These are phyloP conservation scores for Cryptococcus neoformans DNA, from an alignment of 1,284 basidiomycete genomes.

Conservation along the genomic window DNA sequence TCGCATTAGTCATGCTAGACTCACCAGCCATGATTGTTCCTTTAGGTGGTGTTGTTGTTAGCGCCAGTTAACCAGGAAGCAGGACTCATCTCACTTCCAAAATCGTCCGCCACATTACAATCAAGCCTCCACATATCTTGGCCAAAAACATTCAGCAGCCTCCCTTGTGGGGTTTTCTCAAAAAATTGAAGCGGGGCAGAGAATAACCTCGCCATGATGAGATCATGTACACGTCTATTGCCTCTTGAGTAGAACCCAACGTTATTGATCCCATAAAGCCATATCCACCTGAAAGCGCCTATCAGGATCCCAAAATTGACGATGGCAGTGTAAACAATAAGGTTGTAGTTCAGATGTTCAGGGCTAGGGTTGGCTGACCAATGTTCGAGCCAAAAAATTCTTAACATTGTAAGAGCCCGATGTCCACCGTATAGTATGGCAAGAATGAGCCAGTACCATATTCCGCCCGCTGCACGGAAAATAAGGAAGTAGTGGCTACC, in stretches of 20 bases:
- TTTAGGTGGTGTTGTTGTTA: not conserved
- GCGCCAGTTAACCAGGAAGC: not conserved
- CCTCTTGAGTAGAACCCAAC: slow-evolving; percentile 58
- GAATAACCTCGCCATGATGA: slow-evolving; percentile 58
- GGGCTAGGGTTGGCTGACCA: slow-evolving; percentile 41
- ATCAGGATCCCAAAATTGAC: slow-evolving; percentile 17
- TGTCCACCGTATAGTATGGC: slow-evolving; percentile 25
- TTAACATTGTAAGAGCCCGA: slow-evolving; percentile 20
- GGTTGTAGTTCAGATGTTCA: slow-evolving; percentile 30
- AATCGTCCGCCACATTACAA: slow-evolving; percentile 55
- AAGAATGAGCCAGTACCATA: slow-evolving; percentile 45
- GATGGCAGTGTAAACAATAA: slow-evolving; percentile 28
- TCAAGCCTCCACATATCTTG: slow-evolving; percentile 60
- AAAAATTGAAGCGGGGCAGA: slow-evolving; percentile 72
- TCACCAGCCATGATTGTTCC: slow-evolving; percentile 14
- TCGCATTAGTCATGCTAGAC: not conserved
- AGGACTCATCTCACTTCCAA: slow-evolving; percentile 54
- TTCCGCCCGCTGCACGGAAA: slow-evolving; percentile 42
- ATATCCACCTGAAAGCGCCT: slow-evolving; percentile 40
- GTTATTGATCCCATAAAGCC: slow-evolving; percentile 44
- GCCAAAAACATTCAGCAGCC: slow-evolving; percentile 51
- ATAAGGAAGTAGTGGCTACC: slow-evolving; percentile 39
- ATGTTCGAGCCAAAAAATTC: slow-evolving; percentile 25
- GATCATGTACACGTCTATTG: slow-evolving; percentile 62
- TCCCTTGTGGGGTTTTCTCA: slow-evolving; percentile 76